These are phyloP conservation scores for Misopates orontium DNA, from an alignment of 257 asterid species.

Conservation along the genomic window DNA sequence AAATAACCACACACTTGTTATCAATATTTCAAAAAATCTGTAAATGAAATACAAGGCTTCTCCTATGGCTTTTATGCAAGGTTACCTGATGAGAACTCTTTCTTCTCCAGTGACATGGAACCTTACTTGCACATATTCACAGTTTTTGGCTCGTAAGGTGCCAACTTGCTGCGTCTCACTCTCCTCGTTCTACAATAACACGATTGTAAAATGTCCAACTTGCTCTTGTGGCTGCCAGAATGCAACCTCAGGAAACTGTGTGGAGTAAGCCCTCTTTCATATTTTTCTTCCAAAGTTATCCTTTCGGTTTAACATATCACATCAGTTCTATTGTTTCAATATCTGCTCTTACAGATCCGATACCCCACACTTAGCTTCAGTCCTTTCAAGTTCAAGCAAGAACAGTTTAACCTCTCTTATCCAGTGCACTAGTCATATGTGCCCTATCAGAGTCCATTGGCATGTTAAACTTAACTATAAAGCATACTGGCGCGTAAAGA, in stretches of 20 bases:
- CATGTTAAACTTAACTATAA: slow-evolving; percentile 80
- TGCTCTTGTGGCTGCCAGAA: slow-evolving; percentile 56
- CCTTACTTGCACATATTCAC: slow-evolving; percentile 56
- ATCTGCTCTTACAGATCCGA: slow-evolving; percentile 32
- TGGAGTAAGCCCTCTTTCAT: slow-evolving; percentile 34
- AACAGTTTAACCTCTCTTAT: slow-evolving; percentile 46
- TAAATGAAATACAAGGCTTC: background rate
- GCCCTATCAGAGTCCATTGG: slow-evolving; percentile 91
- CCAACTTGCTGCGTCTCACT: slow-evolving; percentile 55
- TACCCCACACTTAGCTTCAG: slow-evolving; percentile 36
- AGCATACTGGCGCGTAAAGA: slow-evolving; percentile 86
- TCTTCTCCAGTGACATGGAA: slow-evolving; percentile 60
- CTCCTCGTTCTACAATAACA: slow-evolving; percentile 49
- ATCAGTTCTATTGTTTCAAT: slow-evolving; percentile 3
- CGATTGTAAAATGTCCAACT: slow-evolving; percentile 55
- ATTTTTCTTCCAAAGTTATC: background rate
- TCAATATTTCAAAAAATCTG: too few species aligned
- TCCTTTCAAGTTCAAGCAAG: slow-evolving; percentile 26
- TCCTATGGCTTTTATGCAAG: background rate
- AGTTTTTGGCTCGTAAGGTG: slow-evolving; percentile 49
- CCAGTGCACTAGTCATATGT: slow-evolving; percentile 86
- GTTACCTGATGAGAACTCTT: background rate
- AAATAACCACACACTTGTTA: too few species aligned
- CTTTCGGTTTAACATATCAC: background rate
- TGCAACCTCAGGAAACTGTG: slow-evolving; percentile 51